phyloP scores from a whole-genome alignment of 2,329 filamentous ascomycete species.

The Clonostachys rosea region DNA sequence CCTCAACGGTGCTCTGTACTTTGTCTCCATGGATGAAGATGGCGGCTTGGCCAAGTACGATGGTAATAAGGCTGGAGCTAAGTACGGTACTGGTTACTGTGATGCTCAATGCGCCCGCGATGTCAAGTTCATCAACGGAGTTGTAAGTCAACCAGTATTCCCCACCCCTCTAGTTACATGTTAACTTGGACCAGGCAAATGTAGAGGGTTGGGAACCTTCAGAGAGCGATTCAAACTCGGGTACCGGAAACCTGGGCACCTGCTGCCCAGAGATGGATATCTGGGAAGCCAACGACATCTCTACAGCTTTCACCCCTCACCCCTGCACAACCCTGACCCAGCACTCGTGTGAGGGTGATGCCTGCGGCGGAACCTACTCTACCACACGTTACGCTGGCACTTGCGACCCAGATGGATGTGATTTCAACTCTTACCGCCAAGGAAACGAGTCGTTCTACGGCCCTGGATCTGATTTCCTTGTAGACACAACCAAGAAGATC shows the following conservation, averaged over 20 bases:
- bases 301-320: conserved; percentile 12
- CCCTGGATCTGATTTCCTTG: conserved; percentile 36
- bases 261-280: conserved; percentile 15
- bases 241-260: conserved; percentile 11
- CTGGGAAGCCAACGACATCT: conserved; percentile 13
- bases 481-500: conserved; percentile 40
- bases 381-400: conserved; percentile 47
- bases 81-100: conserved; percentile 53
- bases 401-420: conserved; percentile 62
- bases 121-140: conserved; percentile 44
- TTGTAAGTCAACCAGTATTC: conserved; percentile 11
- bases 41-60: conserved; percentile 39
- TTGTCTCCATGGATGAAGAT: conserved; percentile 50
- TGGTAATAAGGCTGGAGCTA: conserved; percentile 38
- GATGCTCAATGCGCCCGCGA: conserved; percentile 39
- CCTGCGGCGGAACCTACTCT: conserved; percentile 43
- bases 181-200: conserved; percentile 11
- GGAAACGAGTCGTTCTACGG: conserved; percentile 57
- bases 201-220: conserved; percentile 12
- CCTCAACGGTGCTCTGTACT: conserved; percentile 61
- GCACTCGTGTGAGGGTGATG: conserved; percentile 15
- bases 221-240: conserved; percentile 8
- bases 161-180: too few relatives aligned
- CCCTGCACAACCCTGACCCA: conserved; percentile 32
- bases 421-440: conserved; percentile 62